Evolutionary conservation across 2,329 filamentous ascomycete genomes (phyloP), one percentile per base, ranked within the genome.

Genomic region (Thermothelomyces thermophilus): DNA sequence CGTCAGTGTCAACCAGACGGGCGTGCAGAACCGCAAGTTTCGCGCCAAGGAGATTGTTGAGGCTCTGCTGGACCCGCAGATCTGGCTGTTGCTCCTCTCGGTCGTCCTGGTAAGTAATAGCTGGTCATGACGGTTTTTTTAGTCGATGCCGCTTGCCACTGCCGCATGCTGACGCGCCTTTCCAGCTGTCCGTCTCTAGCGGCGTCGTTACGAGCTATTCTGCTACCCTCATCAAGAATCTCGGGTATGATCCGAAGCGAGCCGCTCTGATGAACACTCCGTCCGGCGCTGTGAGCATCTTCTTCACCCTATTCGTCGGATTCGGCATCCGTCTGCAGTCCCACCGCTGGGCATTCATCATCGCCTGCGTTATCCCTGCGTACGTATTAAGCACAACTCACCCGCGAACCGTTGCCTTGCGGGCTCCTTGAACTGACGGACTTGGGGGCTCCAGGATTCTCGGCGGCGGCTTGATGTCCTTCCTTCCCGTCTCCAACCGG

Each of bases 1-100:
- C 45, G 71, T 81, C 36, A 74, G 72, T 31, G 69, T 73, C 49
- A 82, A 83, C 63, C 74, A 81, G 64, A 80, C 76, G 5, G 79
- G 79, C 31, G 73, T 81, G 30, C 68, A 72, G 45, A 78, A 72
- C 57, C 73, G 70, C 55, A 71, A 73, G 53, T 80, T 81, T 62
- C 76, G 74, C 19, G 61, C 66, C 50, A 70, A 67, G 54, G 75
- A 81, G 60, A 68, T 81, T 5, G 43, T 73, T 2, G 79, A 82
- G 58, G 70, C 74, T 5, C 60, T 80, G 1, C 42, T 63, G 17
- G 77, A 80, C 56, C 67, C 70, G n/a, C 75, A 79, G 53, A 62
- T 78, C 10, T 79, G 72, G 56, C 64, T 77, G 0, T 61, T 80
- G 58, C 60, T 72, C 28, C 35, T 79, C 2, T 68, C 73, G 24